Conservation (phyloP, 306 rosid species). For the Casuarina glauca region DNA sequence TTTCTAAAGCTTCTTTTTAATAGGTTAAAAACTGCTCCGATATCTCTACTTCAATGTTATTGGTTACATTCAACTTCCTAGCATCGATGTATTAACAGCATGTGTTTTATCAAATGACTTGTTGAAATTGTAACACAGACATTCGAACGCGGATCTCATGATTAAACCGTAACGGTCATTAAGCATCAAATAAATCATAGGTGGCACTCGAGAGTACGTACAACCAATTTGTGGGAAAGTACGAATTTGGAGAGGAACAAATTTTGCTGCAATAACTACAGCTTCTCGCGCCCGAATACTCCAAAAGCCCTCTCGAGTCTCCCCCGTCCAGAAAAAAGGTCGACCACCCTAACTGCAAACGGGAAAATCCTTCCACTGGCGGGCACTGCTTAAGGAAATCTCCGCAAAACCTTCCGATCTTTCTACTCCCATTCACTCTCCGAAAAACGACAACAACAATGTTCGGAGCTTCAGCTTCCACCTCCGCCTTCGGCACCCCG, state of each 20-base stretch:
- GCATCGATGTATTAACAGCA: no score
- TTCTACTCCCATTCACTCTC: neutral
- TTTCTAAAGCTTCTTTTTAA: no score
- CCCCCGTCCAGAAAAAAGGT: neutral
- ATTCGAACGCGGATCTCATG: no score
- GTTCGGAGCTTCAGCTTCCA: conserved; percentile 59
- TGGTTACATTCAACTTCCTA: no score
- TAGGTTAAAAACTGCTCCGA: no score
- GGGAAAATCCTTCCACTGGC: conserved; percentile 11
- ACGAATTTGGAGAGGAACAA: neutral
- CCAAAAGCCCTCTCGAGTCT: neutral
- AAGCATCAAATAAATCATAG: no score
- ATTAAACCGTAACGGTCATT: no score
- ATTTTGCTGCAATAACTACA: neutral
- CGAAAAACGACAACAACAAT: conserved; percentile 24
- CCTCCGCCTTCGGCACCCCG: conserved; percentile 20
- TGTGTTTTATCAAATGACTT: no score
- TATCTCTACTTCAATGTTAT: no score
- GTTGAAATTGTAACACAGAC: no score
- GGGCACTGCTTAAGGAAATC: conserved; percentile 5
- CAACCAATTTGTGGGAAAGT: no score
- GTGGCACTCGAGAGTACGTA: no score
- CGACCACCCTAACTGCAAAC: conserved; percentile 23
- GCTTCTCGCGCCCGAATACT: neutral
- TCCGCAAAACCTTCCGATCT: neutral